Conservation (phyloP, 495 filamentous ascomycete genomes). For the Annulohypoxylon moriforme region DNA sequence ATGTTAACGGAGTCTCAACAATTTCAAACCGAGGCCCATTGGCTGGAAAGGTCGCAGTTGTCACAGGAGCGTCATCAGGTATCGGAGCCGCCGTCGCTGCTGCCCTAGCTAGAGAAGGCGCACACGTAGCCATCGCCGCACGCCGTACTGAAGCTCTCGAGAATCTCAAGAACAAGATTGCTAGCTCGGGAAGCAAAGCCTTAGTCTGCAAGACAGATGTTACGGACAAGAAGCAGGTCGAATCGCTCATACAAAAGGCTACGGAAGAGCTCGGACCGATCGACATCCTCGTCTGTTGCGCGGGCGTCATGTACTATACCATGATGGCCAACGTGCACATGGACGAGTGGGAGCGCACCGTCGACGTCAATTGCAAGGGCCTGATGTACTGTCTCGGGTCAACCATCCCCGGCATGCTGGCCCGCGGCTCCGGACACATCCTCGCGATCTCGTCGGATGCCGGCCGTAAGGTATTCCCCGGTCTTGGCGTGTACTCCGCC, state of each 20-base stretch:
- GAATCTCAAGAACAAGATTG: conserved; percentile 62
- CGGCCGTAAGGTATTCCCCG: conserved; percentile 76
- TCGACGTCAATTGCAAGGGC: conserved; percentile 79
- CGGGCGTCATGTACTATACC: conserved; percentile 80
- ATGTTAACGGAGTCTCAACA: conserved; percentile 51
- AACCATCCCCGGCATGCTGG: conserved; percentile 71
- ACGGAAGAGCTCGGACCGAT: conserved; percentile 68
- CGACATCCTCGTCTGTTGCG: conserved; percentile 74
- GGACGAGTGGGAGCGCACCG: conserved; percentile 76
- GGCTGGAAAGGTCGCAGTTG: conserved; percentile 64
- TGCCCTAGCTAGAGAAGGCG: conserved; percentile 62
- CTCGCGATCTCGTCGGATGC: conserved; percentile 78
- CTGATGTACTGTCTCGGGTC: conserved; percentile 70
- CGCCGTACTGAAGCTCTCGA: conserved; percentile 70
- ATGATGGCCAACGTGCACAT: conserved; percentile 74
- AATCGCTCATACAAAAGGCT: conserved; percentile 63
- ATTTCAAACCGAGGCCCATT: conserved; percentile 59
- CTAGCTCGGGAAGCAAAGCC: conserved; percentile 63
- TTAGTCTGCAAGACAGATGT: conserved; percentile 71
- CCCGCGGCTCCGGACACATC: conserved; percentile 66
- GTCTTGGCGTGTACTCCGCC: conserved; percentile 76
- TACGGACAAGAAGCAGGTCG: conserved; percentile 65
- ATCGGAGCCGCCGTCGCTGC: conserved; percentile 65
- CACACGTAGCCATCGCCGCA: conserved; percentile 70
- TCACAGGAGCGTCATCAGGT: conserved; percentile 66